Evolutionary conservation across 2,329 filamentous ascomycete species (phyloP).

Genomic region (Mycosphaerella sp.): DNA sequence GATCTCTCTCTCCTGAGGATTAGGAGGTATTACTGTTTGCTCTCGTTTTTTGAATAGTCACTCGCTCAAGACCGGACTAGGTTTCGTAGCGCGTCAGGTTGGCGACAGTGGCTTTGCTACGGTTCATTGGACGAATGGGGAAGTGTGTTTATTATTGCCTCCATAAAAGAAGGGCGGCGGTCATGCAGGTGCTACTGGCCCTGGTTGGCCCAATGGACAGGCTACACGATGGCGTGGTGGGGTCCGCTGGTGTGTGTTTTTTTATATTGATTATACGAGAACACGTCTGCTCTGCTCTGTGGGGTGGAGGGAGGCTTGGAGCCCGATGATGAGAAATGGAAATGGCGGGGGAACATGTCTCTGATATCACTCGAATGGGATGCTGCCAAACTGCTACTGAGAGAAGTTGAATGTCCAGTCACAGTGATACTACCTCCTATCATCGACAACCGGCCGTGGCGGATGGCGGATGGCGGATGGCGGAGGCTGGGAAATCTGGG

Average conservation of each 20-base stretch:
- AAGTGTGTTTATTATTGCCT: conserved; percentile 11
- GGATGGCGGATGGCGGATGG: too few species aligned
- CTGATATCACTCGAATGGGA: too few species aligned
- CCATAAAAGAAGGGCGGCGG: neutral
- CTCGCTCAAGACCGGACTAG: too few species aligned
- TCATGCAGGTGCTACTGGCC: conserved; percentile 12
- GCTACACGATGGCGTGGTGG: conserved; percentile 5
- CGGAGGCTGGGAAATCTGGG: neutral
- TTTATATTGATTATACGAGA: neutral
- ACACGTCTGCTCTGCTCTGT: neutral
- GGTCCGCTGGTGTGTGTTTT: neutral
- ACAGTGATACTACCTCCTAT: too few species aligned
- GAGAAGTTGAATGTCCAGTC: too few species aligned
- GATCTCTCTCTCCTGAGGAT: too few species aligned
- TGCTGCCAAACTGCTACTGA: too few species aligned
- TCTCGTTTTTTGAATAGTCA: too few species aligned
- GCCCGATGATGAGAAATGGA: too few species aligned
- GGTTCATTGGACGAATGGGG: neutral
- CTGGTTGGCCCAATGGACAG: conserved; percentile 7
- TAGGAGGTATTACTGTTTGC: too few species aligned
- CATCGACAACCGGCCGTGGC: too few species aligned
- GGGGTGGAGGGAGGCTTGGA: neutral
- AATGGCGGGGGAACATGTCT: too few species aligned
- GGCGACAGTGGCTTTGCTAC: neutral
- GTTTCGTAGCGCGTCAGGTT: neutral